Evolutionary conservation across 805 yeast genomes (phyloP).

Genomic region (Myxozyma kluyveri): DNA sequence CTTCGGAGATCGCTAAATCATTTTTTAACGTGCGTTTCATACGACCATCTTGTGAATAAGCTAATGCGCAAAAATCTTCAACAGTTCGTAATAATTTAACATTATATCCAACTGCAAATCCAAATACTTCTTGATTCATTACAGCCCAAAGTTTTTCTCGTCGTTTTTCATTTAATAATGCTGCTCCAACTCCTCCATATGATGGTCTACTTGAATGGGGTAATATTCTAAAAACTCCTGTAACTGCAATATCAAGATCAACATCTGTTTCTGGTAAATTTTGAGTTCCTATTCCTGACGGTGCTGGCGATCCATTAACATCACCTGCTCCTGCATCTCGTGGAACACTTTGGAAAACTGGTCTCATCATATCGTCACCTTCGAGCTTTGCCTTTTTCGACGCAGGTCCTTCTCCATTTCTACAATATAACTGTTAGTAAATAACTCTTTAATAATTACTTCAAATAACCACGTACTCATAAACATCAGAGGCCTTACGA

Average conservation of each 20-base stretch:
- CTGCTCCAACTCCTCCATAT: slow-evolving; percentile 15
- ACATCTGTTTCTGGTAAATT: slow-evolving; percentile 17
- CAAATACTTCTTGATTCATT: slow-evolving; percentile 21
- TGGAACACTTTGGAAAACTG: slow-evolving; percentile 4
- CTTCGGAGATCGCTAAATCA: slow-evolving; percentile 28
- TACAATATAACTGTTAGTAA: not conserved
- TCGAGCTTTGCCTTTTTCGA: slow-evolving; percentile 7
- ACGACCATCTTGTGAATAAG: slow-evolving; percentile 29
- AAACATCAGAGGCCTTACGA: slow-evolving; percentile 3
- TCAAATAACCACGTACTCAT: not conserved
- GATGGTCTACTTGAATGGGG: slow-evolving; percentile 20
- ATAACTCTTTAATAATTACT: not conserved
- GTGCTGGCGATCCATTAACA: no score
- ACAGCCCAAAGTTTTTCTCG: slow-evolving; percentile 26
- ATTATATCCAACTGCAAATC: slow-evolving; percentile 25
- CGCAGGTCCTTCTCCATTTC: slow-evolving; percentile 2
- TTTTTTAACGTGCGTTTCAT: slow-evolving; percentile 28
- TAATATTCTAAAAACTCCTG: slow-evolving; percentile 8
- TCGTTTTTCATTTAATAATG: slow-evolving; percentile 22
- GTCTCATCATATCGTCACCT: slow-evolving; percentile 13
- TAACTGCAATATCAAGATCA: slow-evolving; percentile 17
- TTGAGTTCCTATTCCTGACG: no score
- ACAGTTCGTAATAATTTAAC: slow-evolving; percentile 20
- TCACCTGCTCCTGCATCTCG: no score
- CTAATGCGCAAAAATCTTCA: slow-evolving; percentile 25